Conservation (phyloP, 2,329 filamentous ascomycete genomes). For the Grosmannia clavigera region DNA sequence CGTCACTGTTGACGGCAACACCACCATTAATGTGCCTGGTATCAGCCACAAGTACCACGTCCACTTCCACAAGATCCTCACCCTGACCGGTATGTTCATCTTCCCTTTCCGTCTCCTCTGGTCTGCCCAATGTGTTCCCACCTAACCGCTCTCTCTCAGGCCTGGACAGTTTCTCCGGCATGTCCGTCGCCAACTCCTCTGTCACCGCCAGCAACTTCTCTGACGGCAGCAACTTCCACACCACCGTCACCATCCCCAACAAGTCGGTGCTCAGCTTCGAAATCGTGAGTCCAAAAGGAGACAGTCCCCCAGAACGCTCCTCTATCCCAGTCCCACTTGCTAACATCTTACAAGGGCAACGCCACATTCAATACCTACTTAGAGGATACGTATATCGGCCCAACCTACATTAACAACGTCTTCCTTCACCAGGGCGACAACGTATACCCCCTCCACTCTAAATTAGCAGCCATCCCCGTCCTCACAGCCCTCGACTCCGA, state of each 20-base stretch:
- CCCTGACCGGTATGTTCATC: constrained; percentile 25
- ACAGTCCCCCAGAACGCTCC: not conserved
- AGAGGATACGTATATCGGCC: constrained; percentile 38
- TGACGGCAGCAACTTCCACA: constrained; percentile 48
- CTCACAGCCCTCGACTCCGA: constrained; percentile 27
- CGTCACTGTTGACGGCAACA: constrained; percentile 39
- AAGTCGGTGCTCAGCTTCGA: constrained; percentile 50
- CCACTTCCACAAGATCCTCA: constrained; percentile 43
- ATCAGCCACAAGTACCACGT: constrained; percentile 35
- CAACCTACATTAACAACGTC: constrained; percentile 44
- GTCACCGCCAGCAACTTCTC: constrained; percentile 28
- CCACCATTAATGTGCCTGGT: constrained; percentile 36
- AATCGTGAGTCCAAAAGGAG: constrained; percentile 33
- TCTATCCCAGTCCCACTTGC: not conserved
- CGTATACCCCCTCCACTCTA: constrained; percentile 39
- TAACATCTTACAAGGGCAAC: constrained; percentile 36
- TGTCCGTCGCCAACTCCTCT: constrained; percentile 35
- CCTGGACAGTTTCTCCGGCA: constrained; percentile 43
- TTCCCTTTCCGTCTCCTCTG: not conserved
- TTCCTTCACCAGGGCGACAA: constrained; percentile 47
- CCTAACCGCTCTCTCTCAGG: constrained; percentile 16
- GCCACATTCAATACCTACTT: constrained; percentile 48
- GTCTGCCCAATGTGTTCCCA: not conserved
- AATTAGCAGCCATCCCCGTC: constrained; percentile 36
- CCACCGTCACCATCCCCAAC: constrained; percentile 49